Evolutionary conservation across 176 grass and related monocot species (phyloP).

Genomic region (Chrysopogon serrulatus): DNA sequence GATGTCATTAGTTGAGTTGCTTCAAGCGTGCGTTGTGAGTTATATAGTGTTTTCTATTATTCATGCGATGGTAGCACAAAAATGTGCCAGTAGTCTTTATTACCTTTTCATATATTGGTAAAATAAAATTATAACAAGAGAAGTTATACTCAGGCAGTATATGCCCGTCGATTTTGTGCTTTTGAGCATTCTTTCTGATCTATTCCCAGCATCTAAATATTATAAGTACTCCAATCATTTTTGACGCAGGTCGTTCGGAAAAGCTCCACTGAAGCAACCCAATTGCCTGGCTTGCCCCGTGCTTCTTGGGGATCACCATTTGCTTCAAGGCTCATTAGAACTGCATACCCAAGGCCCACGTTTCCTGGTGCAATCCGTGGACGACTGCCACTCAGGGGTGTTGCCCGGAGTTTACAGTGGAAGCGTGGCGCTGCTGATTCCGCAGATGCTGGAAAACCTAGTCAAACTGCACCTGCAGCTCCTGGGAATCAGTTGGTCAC

Average conservation of each 20-base stretch:
- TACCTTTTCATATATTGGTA: conserved; percentile 5
- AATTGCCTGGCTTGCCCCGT: conserved; percentile 39
- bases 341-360: conserved; percentile 45
- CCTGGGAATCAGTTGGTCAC: conserved; percentile 15
- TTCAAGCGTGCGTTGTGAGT: not conserved
- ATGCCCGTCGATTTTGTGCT: not conserved
- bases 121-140: not conserved
- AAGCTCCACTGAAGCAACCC: conserved; percentile 54
- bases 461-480: conserved; percentile 19
- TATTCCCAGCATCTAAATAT: not conserved
- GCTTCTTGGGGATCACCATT: conserved; percentile 45
- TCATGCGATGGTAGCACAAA: not conserved
- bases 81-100: not conserved
- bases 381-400: conserved; percentile 50
- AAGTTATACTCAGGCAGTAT: not conserved
- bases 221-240: conserved; percentile 10
- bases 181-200: not conserved
- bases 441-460: conserved; percentile 21
- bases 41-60: not conserved
- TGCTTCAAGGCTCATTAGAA: conserved; percentile 54
- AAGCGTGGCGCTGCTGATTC: conserved; percentile 52
- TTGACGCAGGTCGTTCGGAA: conserved; percentile 65
- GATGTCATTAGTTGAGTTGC: not conserved
- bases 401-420: conserved; percentile 82
- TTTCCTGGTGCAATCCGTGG: conserved; percentile 49